Evolutionary conservation across 495 filamentous ascomycete genomes (phyloP).

Genomic region (Amniculicola lignicola): DNA sequence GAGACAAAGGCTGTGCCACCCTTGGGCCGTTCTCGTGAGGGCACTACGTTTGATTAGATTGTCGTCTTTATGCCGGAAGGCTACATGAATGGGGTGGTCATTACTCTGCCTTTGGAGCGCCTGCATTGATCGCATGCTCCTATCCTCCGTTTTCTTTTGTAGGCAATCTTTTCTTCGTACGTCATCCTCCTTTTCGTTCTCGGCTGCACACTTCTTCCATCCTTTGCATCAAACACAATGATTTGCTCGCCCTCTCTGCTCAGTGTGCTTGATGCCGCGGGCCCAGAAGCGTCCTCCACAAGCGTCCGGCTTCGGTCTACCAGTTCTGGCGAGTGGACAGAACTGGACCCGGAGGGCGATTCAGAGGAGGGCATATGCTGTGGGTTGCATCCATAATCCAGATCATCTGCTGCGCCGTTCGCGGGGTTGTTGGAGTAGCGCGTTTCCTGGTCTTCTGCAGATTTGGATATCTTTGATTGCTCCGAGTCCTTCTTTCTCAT

Average conservation of each 20-base stretch:
- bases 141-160: not conserved
- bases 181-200: conserved; percentile 16
- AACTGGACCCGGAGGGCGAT: not conserved
- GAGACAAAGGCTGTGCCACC: too few species aligned
- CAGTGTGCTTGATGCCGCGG: not conserved
- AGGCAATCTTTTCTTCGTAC: not conserved
- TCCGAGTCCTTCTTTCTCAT: not conserved
- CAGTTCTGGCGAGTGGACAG: not conserved
- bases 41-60: too few species aligned
- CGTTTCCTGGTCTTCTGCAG: not conserved
- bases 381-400: not conserved
- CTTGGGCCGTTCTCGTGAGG: too few species aligned
- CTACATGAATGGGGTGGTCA: too few species aligned
- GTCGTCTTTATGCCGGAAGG: too few species aligned
- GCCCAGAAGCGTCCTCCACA: not conserved
- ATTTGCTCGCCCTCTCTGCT: too few species aligned
- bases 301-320: not conserved
- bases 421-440: not conserved
- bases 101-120: conserved; percentile 10
- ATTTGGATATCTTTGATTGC: not conserved
- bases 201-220: not conserved
- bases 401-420: not conserved
- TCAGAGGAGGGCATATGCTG: not conserved
- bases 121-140: conserved; percentile 11
- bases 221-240: not conserved